A percentile compares a stretch with the other conserved stretches of the same genome.
These are phyloP conservation scores for Pterulicium gracile DNA, from an alignment of 1,284 basidiomycete species.

Conservation along the genomic window DNA sequence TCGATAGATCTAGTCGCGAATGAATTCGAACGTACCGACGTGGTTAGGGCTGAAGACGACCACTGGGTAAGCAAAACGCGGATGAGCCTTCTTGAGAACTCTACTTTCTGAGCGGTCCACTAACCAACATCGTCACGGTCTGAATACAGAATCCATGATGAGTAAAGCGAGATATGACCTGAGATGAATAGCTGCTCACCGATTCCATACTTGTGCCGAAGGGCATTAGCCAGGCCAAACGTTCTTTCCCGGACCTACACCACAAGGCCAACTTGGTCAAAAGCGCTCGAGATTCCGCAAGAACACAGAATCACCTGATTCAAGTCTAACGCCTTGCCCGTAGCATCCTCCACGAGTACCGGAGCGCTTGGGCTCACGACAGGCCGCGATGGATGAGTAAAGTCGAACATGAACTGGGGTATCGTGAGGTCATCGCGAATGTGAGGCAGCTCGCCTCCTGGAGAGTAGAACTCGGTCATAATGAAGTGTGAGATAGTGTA, in stretches of 20 bases:
- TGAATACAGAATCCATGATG: conserved; percentile 10
- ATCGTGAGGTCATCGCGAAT: conserved; percentile 67
- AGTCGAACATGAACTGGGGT: conserved; percentile 64
- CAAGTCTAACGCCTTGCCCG: conserved; percentile 33
- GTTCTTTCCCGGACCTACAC: conserved; percentile 39
- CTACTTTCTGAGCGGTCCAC: conserved; percentile 9
- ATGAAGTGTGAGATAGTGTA: not conserved
- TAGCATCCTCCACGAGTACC: conserved; percentile 58
- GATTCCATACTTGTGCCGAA: conserved; percentile 44
- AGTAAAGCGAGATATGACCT: not conserved
- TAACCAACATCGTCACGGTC: conserved; percentile 29
- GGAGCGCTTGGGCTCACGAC: conserved; percentile 29
- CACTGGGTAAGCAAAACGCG: no score
- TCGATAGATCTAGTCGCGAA: conserved; percentile 5
- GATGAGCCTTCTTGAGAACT: no score
- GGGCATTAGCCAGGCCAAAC: conserved; percentile 49
- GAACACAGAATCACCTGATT: conserved; percentile 31
- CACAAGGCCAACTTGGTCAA: conserved; percentile 2
- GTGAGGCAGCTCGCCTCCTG: conserved; percentile 22
- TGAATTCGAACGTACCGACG: conserved; percentile 30
- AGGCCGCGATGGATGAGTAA: conserved; percentile 37
- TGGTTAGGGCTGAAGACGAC: conserved; percentile 63
- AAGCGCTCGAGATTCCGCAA: conserved; percentile 5
- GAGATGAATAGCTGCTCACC: conserved; percentile 27
- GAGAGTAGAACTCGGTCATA: not conserved